Evolutionary conservation across 768 basidiomycete species (phyloP), one percentile per base, ranked within the genome.

Genomic region (Saitozyma podzolica): DNA sequence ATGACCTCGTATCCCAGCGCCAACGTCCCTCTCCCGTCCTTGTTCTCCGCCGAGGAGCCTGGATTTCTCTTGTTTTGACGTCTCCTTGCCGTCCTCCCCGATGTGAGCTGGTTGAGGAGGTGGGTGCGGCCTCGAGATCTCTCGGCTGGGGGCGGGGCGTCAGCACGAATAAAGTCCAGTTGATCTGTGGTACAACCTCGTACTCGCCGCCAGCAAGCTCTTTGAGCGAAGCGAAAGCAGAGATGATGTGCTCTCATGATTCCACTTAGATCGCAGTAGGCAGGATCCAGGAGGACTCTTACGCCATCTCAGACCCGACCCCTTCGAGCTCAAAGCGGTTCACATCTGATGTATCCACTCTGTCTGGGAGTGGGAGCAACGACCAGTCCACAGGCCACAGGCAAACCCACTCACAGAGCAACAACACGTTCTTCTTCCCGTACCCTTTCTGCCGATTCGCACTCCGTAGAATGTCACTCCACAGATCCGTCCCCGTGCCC

Each of bases 1-100:
- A 90, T 84, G 84, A 91, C 95, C 69, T 94, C 90, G 75, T 94
- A 98, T 45, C 93, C 92, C 67, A 97, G 78, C 0, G 92, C 91
- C 80, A 94, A 89, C 70, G 93, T 91, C 8, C 82, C 19, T 7
- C 19, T 48, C 3, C 82, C 59, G 83, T 83, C 51, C 53, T 48
- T 50, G 51, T 62, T 53, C 51, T 49, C 8, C 37, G 42, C 17
- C 58, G 20, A 37, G 54, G 19, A 20, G 29, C 40, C 41, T 11
- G 14, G 11, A 6, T 83, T 62, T 86, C 85, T 65, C 86, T 85
- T 67, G 85, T 85, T 52, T 79, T 81, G 60, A 85, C 85, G 60
- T 87, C 85, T 41, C n/a, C 78, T 73, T 3, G 53, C 13, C 0
- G 58, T 41, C 3, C 43, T 13, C 2, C n/a, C 16, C 11, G 47